Percentiles rank a stretch among this genome's conserved stretches.
phyloP scores from a whole-genome alignment of 805 yeast species.

The Pichia scutulata region DNA sequence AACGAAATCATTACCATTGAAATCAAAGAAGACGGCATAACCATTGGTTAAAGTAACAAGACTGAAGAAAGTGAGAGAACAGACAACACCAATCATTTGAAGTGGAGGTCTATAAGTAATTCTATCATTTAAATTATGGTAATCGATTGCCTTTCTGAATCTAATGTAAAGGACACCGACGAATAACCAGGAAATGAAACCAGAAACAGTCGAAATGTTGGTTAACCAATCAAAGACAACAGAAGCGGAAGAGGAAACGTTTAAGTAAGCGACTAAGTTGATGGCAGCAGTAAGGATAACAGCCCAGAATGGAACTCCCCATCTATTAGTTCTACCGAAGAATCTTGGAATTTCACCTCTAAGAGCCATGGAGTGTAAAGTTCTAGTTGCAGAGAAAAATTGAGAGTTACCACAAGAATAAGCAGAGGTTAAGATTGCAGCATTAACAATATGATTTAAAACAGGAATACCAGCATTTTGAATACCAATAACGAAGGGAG shows the following conservation, averaged over 20 bases:
- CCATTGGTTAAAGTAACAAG: slow-evolving; percentile 66
- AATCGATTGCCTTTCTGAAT: slow-evolving; percentile 56
- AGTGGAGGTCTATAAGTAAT: slow-evolving; percentile 48
- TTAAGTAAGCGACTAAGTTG: slow-evolving; percentile 44
- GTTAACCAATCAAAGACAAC: slow-evolving; percentile 58
- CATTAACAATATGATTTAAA: slow-evolving; percentile 55
- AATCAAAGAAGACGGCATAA: slow-evolving; percentile 54
- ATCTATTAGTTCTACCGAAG: slow-evolving; percentile 33
- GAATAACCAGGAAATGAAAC: slow-evolving; percentile 57
- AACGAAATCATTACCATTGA: slow-evolving; percentile 49
- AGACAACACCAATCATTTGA: slow-evolving; percentile 54
- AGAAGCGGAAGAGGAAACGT: slow-evolving; percentile 44
- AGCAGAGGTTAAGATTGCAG: slow-evolving; percentile 53
- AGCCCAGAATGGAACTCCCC: slow-evolving; percentile 50
- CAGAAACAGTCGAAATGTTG: slow-evolving; percentile 58
- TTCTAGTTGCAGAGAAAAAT: slow-evolving; percentile 36
- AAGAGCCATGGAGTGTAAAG: slow-evolving; percentile 33
- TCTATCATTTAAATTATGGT: slow-evolving; percentile 46
- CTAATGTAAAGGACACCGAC: slow-evolving; percentile 47
- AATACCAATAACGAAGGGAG: slow-evolving; percentile 61
- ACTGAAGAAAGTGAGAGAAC: slow-evolving; percentile 37
- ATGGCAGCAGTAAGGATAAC: slow-evolving; percentile 34
- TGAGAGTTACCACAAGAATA: slow-evolving; percentile 42
- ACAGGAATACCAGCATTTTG: slow-evolving; percentile 52
- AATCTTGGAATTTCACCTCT: slow-evolving; percentile 34